Base-by-base conservation (phyloP, 192 early-diverging fungal species). In the Backusella australiensis region DNA sequence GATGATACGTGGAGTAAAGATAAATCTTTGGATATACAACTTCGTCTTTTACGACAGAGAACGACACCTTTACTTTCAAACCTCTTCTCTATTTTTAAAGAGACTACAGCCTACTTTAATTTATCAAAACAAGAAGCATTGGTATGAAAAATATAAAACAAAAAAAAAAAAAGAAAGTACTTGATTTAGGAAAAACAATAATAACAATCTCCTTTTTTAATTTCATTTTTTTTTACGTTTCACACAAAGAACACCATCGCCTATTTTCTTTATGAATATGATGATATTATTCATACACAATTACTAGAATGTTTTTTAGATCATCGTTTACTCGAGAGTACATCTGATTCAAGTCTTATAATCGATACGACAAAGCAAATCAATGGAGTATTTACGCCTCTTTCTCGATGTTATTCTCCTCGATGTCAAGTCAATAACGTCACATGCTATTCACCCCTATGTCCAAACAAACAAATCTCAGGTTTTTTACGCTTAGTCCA, bases 321-420 rank as follows among this genome's bases (percentile, higher is more conserved):
- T 3, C 39, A 71, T 21, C 11, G 26, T 3, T 23, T 44, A 29
- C 26, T 71, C 21, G 46, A 39, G 5, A 12, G 12, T 1, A 21
- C 6, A 17, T 15, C 41, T 23, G 26, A 71, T 42, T 23, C 68
- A 34, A 7, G 6, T 19, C 42, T 46, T 29, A 17, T 23, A 19
- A 71, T 71, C 39, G 17, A 71, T 34, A 41, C 23, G 1, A 8
- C 39, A 26, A 39, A 26, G 39, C 36, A 21, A 41, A 41, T 74
- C 1, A 65, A 9, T 32, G 63, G 74, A 29, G 19, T 75, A 41
- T 65, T 75, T 34, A 75, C 63, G 19, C 65, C 74, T 5, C 41
- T 75, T 12, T 63, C 73, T 34, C 38, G 19, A 19, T 79, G 78
- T 19, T 79, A 79, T 36, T 72, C 78, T 3, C 78, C 73, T 15